Percentiles rank a stretch among this genome's conserved stretches.
Evolutionary conservation across 257 asterid species (phyloP).

Genomic region (Nemophila menziesii): DNA sequence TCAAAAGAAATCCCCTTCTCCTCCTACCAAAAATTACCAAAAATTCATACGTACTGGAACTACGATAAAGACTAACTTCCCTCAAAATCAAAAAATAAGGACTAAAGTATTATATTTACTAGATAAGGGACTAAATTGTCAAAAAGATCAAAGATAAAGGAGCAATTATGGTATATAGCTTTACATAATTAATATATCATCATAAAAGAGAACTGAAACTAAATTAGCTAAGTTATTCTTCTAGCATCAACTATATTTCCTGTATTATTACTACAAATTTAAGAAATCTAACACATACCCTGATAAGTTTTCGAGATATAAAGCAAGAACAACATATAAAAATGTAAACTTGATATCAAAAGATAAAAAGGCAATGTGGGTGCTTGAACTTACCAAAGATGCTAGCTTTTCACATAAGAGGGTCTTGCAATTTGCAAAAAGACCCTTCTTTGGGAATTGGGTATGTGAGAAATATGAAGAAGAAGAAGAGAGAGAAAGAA

Average conservation of each 20-base stretch:
- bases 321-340: slow-evolving; percentile 11
- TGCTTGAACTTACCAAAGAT: slow-evolving; percentile 29
- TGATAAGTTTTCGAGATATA: slow-evolving; percentile 1
- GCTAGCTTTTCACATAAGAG: slow-evolving; percentile 5
- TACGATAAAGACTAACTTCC: too few species aligned
- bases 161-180: too few species aligned
- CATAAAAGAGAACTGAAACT: neutral
- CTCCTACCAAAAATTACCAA: neutral
- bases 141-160: neutral
- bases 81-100: too few species aligned
- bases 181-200: neutral
- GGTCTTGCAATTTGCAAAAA: too few species aligned
- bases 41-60: too few species aligned
- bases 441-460: slow-evolving; percentile 18
- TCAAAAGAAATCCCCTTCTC: neutral
- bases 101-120: too few species aligned
- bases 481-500: slow-evolving; percentile 15
- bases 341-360: slow-evolving; percentile 12
- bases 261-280: slow-evolving; percentile 1
- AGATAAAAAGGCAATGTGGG: slow-evolving; percentile 9
- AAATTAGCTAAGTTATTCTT: neutral
- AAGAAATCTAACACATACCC: neutral
- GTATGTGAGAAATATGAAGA: slow-evolving; percentile 14
- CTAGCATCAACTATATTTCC: slow-evolving; percentile 7
- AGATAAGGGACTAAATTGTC: neutral